Evolutionary conservation across 805 yeast genomes (phyloP).

Genomic region (Ogataea nitratoaversa): DNA sequence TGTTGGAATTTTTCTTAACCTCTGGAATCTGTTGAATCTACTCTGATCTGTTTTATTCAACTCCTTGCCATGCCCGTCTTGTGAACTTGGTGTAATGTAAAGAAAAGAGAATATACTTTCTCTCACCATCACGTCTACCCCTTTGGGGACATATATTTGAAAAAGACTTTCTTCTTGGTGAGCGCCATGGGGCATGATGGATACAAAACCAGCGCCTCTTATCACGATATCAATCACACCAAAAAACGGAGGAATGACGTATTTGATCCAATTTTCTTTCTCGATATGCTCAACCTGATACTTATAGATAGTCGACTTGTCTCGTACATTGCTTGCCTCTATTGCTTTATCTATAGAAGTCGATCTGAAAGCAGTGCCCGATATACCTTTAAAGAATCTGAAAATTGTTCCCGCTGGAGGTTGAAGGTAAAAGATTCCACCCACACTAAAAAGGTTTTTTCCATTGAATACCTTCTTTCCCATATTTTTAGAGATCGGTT

Average conservation of each 20-base stretch:
- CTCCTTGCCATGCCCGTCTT: constrained; percentile 14
- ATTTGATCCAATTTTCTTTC: constrained; percentile 34
- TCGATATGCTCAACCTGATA: constrained; percentile 23
- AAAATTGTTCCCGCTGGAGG: constrained; percentile 50
- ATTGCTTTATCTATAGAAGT: constrained; percentile 30
- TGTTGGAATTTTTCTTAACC: constrained; percentile 14
- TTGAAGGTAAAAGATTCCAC: constrained; percentile 56
- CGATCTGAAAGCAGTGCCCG: constrained; percentile 36
- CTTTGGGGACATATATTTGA: constrained; percentile 53
- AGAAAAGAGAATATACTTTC: constrained; percentile 27
- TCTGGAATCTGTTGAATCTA: too few species aligned
- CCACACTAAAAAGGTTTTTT: constrained; percentile 35
- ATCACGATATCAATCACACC: constrained; percentile 65
- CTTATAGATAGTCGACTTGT: constrained; percentile 21
- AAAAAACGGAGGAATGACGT: constrained; percentile 63
- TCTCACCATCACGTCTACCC: constrained; percentile 49
- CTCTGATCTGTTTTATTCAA: too few species aligned
- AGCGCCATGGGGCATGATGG: constrained; percentile 55
- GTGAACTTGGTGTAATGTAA: constrained; percentile 18
- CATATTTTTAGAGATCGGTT: neutral
- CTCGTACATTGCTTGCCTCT: constrained; percentile 21
- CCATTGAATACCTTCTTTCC: constrained; percentile 23
- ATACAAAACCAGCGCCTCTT: constrained; percentile 59
- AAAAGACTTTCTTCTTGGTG: constrained; percentile 28
- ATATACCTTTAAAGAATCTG: constrained; percentile 43